Percentiles rank a stretch among this genome's conserved stretches.
Conservation (phyloP, 2,329 filamentous ascomycete species). For the Didymella pinodella region DNA sequence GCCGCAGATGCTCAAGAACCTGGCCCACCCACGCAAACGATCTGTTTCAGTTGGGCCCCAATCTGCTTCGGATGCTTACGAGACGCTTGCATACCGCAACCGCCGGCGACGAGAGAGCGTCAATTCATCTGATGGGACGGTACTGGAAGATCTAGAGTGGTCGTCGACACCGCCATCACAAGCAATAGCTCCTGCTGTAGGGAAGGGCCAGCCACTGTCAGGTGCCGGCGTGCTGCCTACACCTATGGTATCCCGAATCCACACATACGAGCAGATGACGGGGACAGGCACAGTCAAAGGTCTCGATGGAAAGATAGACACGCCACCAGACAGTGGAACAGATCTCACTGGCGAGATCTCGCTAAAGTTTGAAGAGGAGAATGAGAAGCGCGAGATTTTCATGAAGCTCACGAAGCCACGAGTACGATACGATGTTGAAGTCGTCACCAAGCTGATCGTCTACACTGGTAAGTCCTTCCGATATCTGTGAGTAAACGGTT, state of each 20-base stretch:
- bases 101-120: slow-evolving; percentile 69
- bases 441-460: slow-evolving; percentile 94
- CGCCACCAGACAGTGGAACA: slow-evolving; percentile 46
- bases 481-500: background rate
- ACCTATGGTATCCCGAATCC: slow-evolving; percentile 58
- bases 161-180: slow-evolving; percentile 25
- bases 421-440: slow-evolving; percentile 97
- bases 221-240: slow-evolving; percentile 57
- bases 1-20: slow-evolving; percentile 79
- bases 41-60: slow-evolving; percentile 92
- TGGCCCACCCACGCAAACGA: slow-evolving; percentile 80
- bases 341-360: slow-evolving; percentile 39
- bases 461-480: slow-evolving; percentile 75
- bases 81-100: slow-evolving; percentile 90
- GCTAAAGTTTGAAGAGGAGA: slow-evolving; percentile 43
- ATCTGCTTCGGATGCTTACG: slow-evolving; percentile 94
- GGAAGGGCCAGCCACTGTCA: slow-evolving; percentile 46
- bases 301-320: slow-evolving; percentile 16
- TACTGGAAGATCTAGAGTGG: slow-evolving; percentile 40
- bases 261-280: slow-evolving; percentile 77
- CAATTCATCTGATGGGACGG: slow-evolving; percentile 50
- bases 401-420: slow-evolving; percentile 82
- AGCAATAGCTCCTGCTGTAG: slow-evolving; percentile 41
- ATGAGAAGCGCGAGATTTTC: slow-evolving; percentile 73
- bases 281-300: slow-evolving; percentile 64